Percentiles rank a stretch among this genome's conserved stretches.
phyloP scores from a whole-genome alignment of 225 moss, liverwort and hornwort species.

The Thuidium tamariscinum region DNA sequence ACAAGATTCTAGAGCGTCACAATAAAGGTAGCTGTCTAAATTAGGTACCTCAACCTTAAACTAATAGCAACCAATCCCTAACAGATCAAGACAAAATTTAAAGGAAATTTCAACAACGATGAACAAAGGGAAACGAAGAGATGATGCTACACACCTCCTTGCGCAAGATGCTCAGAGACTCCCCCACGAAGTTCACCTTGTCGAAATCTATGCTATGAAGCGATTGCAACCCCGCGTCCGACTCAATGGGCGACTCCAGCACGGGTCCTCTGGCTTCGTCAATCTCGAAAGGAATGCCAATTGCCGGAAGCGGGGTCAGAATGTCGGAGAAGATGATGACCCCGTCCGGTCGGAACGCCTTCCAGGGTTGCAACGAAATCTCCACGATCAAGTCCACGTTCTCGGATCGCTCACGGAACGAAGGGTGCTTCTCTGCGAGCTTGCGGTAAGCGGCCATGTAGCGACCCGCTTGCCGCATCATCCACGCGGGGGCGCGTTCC shows the following conservation, averaged over 20 bases:
- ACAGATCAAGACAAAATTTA: background rate
- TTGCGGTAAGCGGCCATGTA: conserved; percentile 47
- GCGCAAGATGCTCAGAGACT: conserved; percentile 43
- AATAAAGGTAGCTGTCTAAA: background rate
- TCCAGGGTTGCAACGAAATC: conserved; percentile 62
- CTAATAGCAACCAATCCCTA: background rate
- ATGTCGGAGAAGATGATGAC: conserved; percentile 63
- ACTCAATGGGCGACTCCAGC: conserved; percentile 32
- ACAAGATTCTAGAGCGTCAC: background rate
- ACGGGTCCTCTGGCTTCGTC: conserved; percentile 44
- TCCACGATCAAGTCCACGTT: conserved; percentile 50
- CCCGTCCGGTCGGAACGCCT: conserved; percentile 49
- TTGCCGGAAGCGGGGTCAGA: conserved; percentile 54
- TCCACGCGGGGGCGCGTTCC: conserved; percentile 53
- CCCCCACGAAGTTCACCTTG: conserved; percentile 45
- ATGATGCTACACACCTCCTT: conserved; percentile 18
- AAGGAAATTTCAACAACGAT: background rate
- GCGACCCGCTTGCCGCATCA: conserved; percentile 63
- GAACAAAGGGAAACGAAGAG: background rate
- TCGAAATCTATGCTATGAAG: conserved; percentile 33
- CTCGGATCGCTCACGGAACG: conserved; percentile 54
- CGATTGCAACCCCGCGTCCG: conserved; percentile 21
- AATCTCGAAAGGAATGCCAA: conserved; percentile 55
- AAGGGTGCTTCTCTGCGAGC: conserved; percentile 38
- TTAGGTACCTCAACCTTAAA: background rate